phyloP scores from a whole-genome alignment of 2,329 filamentous ascomycete genomes.

The Trichoderma hamatum region DNA sequence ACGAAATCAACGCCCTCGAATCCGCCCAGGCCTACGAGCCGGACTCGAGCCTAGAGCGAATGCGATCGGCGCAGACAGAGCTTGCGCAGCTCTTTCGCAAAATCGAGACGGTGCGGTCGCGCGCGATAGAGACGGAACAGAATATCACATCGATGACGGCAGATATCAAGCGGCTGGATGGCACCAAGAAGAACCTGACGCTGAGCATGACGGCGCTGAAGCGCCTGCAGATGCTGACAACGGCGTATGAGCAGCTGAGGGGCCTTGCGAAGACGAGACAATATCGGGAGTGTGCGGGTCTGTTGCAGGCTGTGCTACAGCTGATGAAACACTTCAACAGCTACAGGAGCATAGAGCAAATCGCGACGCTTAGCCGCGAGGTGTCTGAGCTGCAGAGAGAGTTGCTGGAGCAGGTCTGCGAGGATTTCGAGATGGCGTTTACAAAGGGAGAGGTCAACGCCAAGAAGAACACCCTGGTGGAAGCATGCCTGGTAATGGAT shows the following conservation, averaged over 20 bases:
- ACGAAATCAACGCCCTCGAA: slow-evolving; percentile 73
- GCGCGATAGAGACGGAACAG: slow-evolving; percentile 89
- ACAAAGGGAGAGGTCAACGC: slow-evolving; percentile 79
- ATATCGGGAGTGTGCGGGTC: slow-evolving; percentile 90
- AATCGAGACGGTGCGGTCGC: slow-evolving; percentile 88
- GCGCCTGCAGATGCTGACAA: slow-evolving; percentile 96
- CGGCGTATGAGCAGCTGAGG: slow-evolving; percentile 94
- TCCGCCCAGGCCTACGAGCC: slow-evolving; percentile 82
- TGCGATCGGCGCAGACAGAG: slow-evolving; percentile 88
- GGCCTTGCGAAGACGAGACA: slow-evolving; percentile 82
- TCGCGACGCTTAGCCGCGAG: slow-evolving; percentile 87
- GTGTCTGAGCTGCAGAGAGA: slow-evolving; percentile 93
- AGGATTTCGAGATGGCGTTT: slow-evolving; percentile 96
- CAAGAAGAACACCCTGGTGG: slow-evolving; percentile 71
- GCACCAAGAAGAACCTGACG: slow-evolving; percentile 94
- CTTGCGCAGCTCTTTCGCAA: slow-evolving; percentile 88
- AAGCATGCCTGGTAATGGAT: slow-evolving; percentile 93
- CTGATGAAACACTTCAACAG: slow-evolving; percentile 99
- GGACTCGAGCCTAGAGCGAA: slow-evolving; percentile 84
- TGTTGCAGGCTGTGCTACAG: slow-evolving; percentile 93
- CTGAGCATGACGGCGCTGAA: slow-evolving; percentile 98
- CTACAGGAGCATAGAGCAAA: slow-evolving; percentile 97
- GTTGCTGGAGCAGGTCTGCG: slow-evolving; percentile 94
- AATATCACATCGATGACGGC: slow-evolving; percentile 98
- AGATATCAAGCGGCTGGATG: slow-evolving; percentile 95